Evolutionary conservation across 108 stramenopile genomes (phyloP).

Genomic region (Discostella stelligeroides): DNA sequence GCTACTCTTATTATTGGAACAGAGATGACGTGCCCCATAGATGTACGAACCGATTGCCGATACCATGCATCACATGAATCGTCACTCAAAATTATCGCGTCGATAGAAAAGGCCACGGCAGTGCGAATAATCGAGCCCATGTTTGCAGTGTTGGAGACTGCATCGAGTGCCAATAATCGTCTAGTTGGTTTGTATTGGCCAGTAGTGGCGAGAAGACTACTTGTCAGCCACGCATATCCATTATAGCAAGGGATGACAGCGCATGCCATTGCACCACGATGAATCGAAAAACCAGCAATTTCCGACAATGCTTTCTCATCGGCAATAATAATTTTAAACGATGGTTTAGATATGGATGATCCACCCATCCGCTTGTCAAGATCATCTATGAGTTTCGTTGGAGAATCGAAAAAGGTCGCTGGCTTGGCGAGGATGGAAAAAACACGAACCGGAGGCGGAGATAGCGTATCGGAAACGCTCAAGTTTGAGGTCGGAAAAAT

Average conservation of each 20-base stretch:
- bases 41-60: conserved; percentile 69
- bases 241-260: conserved; percentile 60
- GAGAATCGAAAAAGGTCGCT: conserved; percentile 52
- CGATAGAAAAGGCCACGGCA: conserved; percentile 71
- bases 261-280: conserved; percentile 73
- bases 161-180: conserved; percentile 73
- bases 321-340: conserved; percentile 67
- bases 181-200: conserved; percentile 5
- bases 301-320: conserved; percentile 53
- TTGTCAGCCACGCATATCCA: conserved; percentile 57
- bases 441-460: conserved; percentile 40
- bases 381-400: conserved; percentile 41
- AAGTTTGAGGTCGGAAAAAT: background rate
- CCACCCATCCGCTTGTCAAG: conserved; percentile 24
- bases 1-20: conserved; percentile 65
- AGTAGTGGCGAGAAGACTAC: conserved; percentile 26
- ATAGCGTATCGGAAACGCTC: background rate
- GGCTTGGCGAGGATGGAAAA: conserved; percentile 71
- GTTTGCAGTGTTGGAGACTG: conserved; percentile 76
- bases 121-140: conserved; percentile 78
- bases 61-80: conserved; percentile 83
- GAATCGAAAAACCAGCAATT: conserved; percentile 69
- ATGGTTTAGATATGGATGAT: conserved; percentile 8
- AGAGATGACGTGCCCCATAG: conserved; percentile 76
- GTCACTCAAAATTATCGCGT: conserved; percentile 70